Base-by-base conservation (phyloP, 1,284 basidiomycete genomes). In the Pseudozyma thailandica region DNA sequence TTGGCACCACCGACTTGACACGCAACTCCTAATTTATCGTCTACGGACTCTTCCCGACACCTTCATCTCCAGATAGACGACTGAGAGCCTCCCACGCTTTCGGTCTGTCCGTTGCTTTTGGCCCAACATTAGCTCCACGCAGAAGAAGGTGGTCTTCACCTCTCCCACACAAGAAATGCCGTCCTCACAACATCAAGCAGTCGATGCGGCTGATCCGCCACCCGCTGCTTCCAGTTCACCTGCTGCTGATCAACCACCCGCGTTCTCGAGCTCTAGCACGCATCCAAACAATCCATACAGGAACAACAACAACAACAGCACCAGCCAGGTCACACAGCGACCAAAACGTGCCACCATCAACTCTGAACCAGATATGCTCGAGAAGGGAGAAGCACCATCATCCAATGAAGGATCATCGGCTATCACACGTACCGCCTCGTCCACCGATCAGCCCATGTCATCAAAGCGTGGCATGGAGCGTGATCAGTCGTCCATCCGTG, bases 321-420 rank as follows among this genome's bases (percentile, higher is more conserved):
- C n/a, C n/a, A 39, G 33, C 41, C 50, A 54, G 33, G 44, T 69
- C 52, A 60, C 61, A 13, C 71, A 73, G 41, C 60, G 71, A 10
- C 45, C 72, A 35, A 69, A 69, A 44, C 61, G 66, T 33, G 62
- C 65, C 46, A 70, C 62, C 61, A 65, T 70, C 46, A 43, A 44
- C 38, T 51, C 61, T 2, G 66, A 70, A 8, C 66, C 66, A 37
- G 65, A 70, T 46, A 60, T 71, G 60, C 51, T 71, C 44, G 68
- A 71, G 60, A 64, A 64, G 49, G 65, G 72, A 8, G 51, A 63
- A 39, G 50, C 63, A 21, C 16, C 27, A 3, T 56, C 50, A 9
- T 54, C 55, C 41, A 61, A 63, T 42, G 56, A 63, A 50, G 55
- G n/a, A 43, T 56, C 59, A 3, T 66, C 70, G 16, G 53, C 47